Percentiles rank a stretch among this genome's conserved stretches.
Evolutionary conservation across 2,329 filamentous ascomycete species (phyloP).

Genomic region (Claviceps purpurea): DNA sequence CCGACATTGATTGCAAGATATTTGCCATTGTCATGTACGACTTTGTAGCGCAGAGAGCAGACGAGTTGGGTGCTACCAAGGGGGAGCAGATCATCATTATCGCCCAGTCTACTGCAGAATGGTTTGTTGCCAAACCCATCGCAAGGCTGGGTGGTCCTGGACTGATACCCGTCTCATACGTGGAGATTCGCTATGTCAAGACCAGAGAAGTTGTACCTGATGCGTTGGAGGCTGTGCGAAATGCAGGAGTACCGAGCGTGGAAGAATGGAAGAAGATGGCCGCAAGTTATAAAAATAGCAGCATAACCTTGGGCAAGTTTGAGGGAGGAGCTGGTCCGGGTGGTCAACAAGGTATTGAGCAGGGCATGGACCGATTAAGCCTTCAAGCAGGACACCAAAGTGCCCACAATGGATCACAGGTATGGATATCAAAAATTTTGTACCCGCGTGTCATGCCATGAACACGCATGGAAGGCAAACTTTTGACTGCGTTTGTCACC

Average conservation of each 20-base stretch:
- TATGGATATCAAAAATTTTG: conserved; percentile 8
- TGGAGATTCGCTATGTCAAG: conserved; percentile 90
- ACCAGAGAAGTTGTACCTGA: conserved; percentile 73
- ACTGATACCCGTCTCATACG: conserved; percentile 89
- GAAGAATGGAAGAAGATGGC: conserved; percentile 99
- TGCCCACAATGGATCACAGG: conserved; percentile 13
- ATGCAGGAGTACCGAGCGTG: conserved; percentile 82
- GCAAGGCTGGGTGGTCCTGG: conserved; percentile 89
- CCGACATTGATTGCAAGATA: conserved; percentile 66
- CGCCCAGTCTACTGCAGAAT: conserved; percentile 94
- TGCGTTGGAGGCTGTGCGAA: conserved; percentile 70
- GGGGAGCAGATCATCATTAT: conserved; percentile 97
- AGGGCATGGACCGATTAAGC: conserved; percentile 69
- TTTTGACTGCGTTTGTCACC: too few relatives aligned
- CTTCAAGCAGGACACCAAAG: conserved; percentile 29
- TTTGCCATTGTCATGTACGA: conserved; percentile 97
- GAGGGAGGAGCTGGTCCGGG: conserved; percentile 40
- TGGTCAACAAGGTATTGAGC: conserved; percentile 39
- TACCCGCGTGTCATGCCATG: too few relatives aligned
- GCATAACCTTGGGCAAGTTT: conserved; percentile 89
- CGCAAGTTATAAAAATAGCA: conserved; percentile 97
- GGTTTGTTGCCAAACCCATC: conserved; percentile 99
- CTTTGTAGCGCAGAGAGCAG: conserved; percentile 87
- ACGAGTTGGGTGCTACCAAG: conserved; percentile 88
- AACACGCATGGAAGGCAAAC: too few relatives aligned